These are phyloP conservation scores for Psidium friedrichsthalianum DNA, from an alignment of 345 rosid genomes.

Conservation along the genomic window DNA sequence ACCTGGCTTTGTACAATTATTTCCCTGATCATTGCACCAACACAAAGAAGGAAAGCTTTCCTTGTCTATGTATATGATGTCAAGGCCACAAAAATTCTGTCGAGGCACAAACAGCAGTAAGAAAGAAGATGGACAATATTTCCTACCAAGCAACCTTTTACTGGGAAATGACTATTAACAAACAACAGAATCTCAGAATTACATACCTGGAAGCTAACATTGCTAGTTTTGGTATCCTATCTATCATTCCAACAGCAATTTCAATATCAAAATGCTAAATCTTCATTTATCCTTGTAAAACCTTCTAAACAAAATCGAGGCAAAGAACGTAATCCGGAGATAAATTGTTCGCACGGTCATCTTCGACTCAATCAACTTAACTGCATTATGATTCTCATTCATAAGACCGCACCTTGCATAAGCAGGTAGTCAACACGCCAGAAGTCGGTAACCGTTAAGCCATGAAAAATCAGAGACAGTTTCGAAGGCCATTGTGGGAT, in stretches of 20 bases:
- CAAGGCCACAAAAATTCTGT: neutral
- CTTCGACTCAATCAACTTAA: constrained; percentile 4
- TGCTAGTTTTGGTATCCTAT: neutral
- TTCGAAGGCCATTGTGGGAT: neutral
- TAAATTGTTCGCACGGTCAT: constrained; percentile 4
- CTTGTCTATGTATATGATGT: neutral
- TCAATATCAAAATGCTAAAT: constrained; percentile 4
- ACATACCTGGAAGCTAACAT: neutral
- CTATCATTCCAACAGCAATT: neutral
- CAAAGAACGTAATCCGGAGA: constrained; percentile 21
- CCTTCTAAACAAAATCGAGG: constrained; percentile 42
- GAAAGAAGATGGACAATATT: neutral
- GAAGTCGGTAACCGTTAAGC: neutral
- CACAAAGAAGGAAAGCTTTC: neutral
- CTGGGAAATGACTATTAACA: neutral
- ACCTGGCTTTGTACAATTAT: neutral
- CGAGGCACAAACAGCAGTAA: neutral
- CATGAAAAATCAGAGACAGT: neutral
- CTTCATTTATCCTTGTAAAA: constrained; percentile 1
- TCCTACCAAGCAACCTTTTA: neutral
- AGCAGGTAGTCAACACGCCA: neutral
- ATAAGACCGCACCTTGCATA: constrained; percentile 12
- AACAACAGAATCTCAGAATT: neutral
- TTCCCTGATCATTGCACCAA: neutral
- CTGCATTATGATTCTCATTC: constrained; percentile 16